phyloP scores from a whole-genome alignment of 208 protist genomes.

The Crithidia sp. region DNA sequence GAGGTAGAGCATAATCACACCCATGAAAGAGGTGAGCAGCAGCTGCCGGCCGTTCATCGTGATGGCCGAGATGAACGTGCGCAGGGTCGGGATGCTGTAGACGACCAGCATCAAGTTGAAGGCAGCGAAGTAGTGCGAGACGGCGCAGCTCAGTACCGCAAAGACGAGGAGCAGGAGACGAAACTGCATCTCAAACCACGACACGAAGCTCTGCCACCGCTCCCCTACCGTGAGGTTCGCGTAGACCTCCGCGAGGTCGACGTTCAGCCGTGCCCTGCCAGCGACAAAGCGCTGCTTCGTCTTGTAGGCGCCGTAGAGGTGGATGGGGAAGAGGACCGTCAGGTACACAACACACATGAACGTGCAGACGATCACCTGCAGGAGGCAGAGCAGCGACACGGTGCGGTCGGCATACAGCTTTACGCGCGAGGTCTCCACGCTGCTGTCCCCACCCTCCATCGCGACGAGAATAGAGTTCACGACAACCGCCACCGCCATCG shows the following conservation, averaged over 20 bases:
- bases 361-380: slow-evolving; percentile 57
- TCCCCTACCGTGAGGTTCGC: slow-evolving; percentile 47
- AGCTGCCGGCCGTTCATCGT: slow-evolving; percentile 84
- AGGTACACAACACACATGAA: slow-evolving; percentile 56
- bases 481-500: slow-evolving; percentile 57
- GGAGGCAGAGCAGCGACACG: slow-evolving; percentile 43
- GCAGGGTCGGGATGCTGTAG: slow-evolving; percentile 74
- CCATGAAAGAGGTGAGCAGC: slow-evolving; percentile 66
- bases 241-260: slow-evolving; percentile 60
- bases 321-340: slow-evolving; percentile 60
- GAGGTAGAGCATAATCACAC: slow-evolving; percentile 79
- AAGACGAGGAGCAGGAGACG: slow-evolving; percentile 61
- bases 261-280: slow-evolving; percentile 47
- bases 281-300: slow-evolving; percentile 53
- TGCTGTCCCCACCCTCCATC: slow-evolving; percentile 35
- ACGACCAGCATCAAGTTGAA: slow-evolving; percentile 78
- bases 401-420: slow-evolving; percentile 9
- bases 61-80: slow-evolving; percentile 79
- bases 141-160: slow-evolving; percentile 55
- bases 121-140: slow-evolving; percentile 78
- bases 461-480: slow-evolving; percentile 65
- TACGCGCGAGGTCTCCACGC: slow-evolving; percentile 12
- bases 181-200: slow-evolving; percentile 60
- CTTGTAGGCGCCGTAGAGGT: slow-evolving; percentile 64
- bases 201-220: slow-evolving; percentile 40